Evolutionary conservation across 345 rosid species (phyloP).

Genomic region (Arabis hirsuta): DNA sequence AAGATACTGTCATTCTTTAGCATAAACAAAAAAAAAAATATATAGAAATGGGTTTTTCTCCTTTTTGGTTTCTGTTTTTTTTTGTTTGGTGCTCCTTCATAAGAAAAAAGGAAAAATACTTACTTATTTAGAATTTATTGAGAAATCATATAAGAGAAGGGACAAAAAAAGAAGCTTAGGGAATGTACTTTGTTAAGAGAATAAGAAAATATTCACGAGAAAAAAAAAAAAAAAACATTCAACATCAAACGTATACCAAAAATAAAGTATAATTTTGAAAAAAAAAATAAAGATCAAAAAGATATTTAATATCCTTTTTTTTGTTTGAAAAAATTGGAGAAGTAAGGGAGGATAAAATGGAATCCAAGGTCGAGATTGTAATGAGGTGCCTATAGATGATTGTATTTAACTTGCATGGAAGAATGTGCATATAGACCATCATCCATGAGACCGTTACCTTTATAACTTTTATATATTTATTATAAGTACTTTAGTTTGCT

Average conservation of each 20-base stretch:
- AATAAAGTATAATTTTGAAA: slow-evolving; percentile 29
- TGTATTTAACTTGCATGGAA: slow-evolving; percentile 38
- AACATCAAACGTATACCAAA: slow-evolving; percentile 37
- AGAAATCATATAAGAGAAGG: slow-evolving; percentile 11
- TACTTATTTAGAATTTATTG: background rate
- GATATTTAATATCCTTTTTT: background rate
- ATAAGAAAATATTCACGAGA: slow-evolving; percentile 5
- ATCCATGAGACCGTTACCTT: slow-evolving; percentile 42
- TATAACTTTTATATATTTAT: slow-evolving; percentile 32
- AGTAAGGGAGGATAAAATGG: slow-evolving; percentile 28
- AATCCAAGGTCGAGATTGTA: slow-evolving; percentile 41
- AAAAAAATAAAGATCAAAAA: slow-evolving; percentile 23
- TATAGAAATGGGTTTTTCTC: background rate
- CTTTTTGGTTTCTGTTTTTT: no score
- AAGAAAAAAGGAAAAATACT: background rate
- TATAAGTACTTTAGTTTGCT: slow-evolving; percentile 42
- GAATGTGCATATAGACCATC: slow-evolving; percentile 47
- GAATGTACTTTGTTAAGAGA: slow-evolving; percentile 37
- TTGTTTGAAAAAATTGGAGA: slow-evolving; percentile 3
- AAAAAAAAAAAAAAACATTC: slow-evolving; percentile 3
- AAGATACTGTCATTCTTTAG: background rate
- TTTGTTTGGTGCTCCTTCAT: no score
- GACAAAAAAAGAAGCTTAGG: slow-evolving; percentile 32
- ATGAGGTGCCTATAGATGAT: slow-evolving; percentile 34
- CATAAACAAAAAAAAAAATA: background rate